phyloP scores from a whole-genome alignment of 345 rosid species.

The Pseudoturritis turrita region DNA sequence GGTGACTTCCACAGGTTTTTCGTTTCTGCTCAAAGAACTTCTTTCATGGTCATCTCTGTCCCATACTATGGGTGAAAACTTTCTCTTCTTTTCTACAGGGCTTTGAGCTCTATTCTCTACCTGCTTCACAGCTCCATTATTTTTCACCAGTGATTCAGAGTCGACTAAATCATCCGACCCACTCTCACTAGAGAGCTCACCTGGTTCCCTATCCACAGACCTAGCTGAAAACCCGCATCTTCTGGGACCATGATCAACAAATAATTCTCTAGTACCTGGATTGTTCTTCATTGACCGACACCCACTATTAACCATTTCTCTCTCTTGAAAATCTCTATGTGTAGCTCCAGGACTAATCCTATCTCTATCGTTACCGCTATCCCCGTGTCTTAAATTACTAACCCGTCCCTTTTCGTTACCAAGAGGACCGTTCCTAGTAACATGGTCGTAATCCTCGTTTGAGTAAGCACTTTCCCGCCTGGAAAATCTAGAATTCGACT shows the following conservation, averaged over 20 bases:
- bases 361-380: constrained; percentile 42
- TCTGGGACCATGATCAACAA: constrained; percentile 37
- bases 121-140: constrained; percentile 33
- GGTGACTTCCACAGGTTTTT: constrained; percentile 31
- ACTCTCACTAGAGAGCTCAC: constrained; percentile 98
- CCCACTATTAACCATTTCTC: constrained; percentile 53
- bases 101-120: constrained; percentile 46
- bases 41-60: constrained; percentile 68
- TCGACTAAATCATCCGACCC: constrained; percentile 79
- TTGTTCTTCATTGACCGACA: constrained; percentile 50
- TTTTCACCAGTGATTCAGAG: constrained; percentile 43
- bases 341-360: constrained; percentile 54
- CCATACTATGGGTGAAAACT: constrained; percentile 98
- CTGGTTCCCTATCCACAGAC: constrained; percentile 84
- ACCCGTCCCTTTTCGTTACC: constrained; percentile 37
- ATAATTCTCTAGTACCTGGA: constrained; percentile 50
- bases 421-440: constrained; percentile 39
- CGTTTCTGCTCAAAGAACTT: constrained; percentile 37
- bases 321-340: constrained; percentile 66
- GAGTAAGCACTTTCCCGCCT: constrained; percentile 45
- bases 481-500: constrained; percentile 47
- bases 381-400: constrained; percentile 42
- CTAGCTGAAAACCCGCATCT: constrained; percentile 36
- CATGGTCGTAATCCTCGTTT: constrained; percentile 40
- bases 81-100: constrained; percentile 68